phyloP scores from a whole-genome alignment of 2,329 filamentous ascomycete genomes.

The Phialophora macrospora region DNA sequence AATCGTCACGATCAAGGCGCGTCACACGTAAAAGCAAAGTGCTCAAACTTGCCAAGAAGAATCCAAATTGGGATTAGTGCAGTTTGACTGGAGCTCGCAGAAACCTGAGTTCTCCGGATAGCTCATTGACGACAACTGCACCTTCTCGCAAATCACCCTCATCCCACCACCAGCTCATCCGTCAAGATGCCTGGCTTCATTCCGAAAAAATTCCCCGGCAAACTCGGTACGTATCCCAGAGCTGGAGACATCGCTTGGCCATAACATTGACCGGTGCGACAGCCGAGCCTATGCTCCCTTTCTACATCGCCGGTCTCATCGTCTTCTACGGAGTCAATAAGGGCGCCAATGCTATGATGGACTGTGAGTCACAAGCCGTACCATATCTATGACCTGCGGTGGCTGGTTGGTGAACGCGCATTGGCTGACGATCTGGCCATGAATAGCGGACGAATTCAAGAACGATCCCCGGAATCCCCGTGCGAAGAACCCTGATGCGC shows the following conservation, averaged over 20 bases:
- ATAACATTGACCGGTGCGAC: slow-evolving; percentile 37
- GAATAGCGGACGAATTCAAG: slow-evolving; percentile 86
- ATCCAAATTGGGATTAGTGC: slow-evolving; percentile 4
- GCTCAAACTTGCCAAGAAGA: slow-evolving; percentile 30
- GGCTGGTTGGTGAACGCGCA: not conserved
- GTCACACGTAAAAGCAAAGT: slow-evolving; percentile 19
- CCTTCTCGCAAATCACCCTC: slow-evolving; percentile 20
- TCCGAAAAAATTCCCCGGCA: slow-evolving; percentile 82
- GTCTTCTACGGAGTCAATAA: slow-evolving; percentile 92
- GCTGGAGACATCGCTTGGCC: not conserved
- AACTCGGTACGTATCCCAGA: slow-evolving; percentile 65
- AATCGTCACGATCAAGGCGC: slow-evolving; percentile 10
- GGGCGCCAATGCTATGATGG: slow-evolving; percentile 74
- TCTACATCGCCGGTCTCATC: slow-evolving; percentile 89
- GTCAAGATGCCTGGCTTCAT: slow-evolving; percentile 71
- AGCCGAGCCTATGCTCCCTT: slow-evolving; percentile 92
- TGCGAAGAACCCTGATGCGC: slow-evolving; percentile 40
- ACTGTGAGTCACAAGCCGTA: slow-evolving; percentile 64
- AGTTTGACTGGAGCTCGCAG: not conserved
- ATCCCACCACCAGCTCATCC: slow-evolving; percentile 17
- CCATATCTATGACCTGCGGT: too few relatives aligned
- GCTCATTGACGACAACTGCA: slow-evolving; percentile 28
- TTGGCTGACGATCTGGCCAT: slow-evolving; percentile 37
- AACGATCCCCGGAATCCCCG: slow-evolving; percentile 86
- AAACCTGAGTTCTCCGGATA: slow-evolving; percentile 18